These are phyloP conservation scores for Boletus vinaceobasis DNA, from an alignment of 768 basidiomycete genomes.

Conservation along the genomic window DNA sequence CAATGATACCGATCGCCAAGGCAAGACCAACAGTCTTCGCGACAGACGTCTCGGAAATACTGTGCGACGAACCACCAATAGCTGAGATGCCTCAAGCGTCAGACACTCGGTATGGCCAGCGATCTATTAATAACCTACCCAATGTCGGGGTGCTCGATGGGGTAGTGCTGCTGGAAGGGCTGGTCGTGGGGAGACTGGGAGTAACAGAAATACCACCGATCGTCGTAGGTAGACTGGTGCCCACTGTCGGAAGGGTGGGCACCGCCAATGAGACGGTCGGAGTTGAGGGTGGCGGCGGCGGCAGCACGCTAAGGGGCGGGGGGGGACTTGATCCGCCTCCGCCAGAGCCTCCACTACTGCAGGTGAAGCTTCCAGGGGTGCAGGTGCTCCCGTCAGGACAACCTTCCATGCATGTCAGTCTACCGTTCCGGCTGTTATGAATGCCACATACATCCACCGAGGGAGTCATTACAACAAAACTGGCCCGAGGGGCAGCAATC, in stretches of 20 bases:
- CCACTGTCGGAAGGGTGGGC: background rate
- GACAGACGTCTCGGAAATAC: background rate
- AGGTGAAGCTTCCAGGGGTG: slow-evolving; percentile 1
- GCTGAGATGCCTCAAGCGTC: background rate
- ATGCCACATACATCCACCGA: slow-evolving; percentile 21
- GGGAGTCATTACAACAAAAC: slow-evolving; percentile 20
- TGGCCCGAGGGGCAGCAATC: slow-evolving; percentile 11
- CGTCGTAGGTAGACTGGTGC: background rate
- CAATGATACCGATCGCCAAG: slow-evolving; percentile 1
- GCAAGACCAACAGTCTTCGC: slow-evolving; percentile 5
- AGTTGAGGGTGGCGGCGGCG: too few relatives aligned
- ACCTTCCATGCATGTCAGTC: slow-evolving; percentile 13
- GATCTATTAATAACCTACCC: background rate
- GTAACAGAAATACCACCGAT: background rate
- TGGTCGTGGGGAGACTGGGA: background rate
- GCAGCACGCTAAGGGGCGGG: too few relatives aligned
- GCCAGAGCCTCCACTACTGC: slow-evolving; percentile 4
- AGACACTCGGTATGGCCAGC: background rate
- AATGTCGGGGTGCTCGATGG: background rate
- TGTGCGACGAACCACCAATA: slow-evolving; percentile 6
- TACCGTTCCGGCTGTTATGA: background rate
- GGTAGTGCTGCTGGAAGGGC: background rate
- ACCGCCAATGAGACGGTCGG: background rate
- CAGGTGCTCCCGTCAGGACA: slow-evolving; percentile 16
- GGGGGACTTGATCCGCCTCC: background rate